Conservation (phyloP, 2,329 filamentous ascomycete genomes). For the Didymella exigua region DNA sequence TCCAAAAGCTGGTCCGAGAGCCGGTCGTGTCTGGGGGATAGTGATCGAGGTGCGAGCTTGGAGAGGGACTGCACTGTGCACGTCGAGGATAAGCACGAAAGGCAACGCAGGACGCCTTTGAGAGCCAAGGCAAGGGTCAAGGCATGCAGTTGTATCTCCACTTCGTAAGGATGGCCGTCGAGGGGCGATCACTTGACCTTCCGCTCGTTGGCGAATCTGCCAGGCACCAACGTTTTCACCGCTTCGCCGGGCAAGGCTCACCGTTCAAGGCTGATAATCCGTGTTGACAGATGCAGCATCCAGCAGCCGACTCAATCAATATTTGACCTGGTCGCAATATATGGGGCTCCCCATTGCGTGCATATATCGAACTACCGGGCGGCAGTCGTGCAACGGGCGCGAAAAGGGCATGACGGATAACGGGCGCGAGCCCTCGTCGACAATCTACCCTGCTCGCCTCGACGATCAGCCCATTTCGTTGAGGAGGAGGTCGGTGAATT, state of each 20-base stretch:
- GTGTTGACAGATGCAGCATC: conserved; percentile 1
- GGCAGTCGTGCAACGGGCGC: conserved; percentile 6
- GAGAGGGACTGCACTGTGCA: not conserved
- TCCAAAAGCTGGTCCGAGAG: conserved; percentile 3
- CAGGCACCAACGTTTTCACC: not conserved
- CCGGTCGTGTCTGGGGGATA: not conserved
- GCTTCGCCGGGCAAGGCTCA: not conserved
- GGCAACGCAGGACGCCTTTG: not conserved
- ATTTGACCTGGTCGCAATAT: not conserved
- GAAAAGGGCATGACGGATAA: conserved; percentile 11
- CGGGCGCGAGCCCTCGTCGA: conserved; percentile 6
- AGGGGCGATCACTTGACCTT: not conserved
- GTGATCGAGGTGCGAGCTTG: not conserved
- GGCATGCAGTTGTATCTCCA: conserved; percentile 2
- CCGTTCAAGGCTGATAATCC: not conserved
- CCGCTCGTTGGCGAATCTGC: not conserved
- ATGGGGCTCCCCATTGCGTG: conserved; percentile 5
- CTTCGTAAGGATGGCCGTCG: not conserved
- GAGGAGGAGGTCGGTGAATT: not conserved
- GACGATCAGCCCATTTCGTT: not conserved
- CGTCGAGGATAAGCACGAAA: not conserved
- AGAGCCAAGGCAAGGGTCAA: not conserved
- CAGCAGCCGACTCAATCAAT: not conserved
- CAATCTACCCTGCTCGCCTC: conserved; percentile 4
- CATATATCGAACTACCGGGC: conserved; percentile 8